Conservation (phyloP, 768 basidiomycete genomes). For the Rhizopogon sp. region DNA sequence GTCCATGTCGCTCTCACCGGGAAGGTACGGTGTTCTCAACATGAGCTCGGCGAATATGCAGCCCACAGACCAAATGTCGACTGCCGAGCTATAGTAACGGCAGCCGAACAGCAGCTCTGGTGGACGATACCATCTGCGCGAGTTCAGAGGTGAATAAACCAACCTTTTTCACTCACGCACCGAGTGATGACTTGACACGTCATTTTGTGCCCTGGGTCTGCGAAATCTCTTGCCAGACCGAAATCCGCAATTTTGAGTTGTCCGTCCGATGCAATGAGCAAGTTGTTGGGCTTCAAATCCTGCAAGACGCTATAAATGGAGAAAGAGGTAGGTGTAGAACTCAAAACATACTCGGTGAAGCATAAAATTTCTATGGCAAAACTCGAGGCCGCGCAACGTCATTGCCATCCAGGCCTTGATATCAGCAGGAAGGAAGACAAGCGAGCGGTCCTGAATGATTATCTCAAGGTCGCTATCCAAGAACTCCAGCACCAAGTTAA, state of each 20-base stretch:
- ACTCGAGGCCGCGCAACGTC: slow-evolving; percentile 97
- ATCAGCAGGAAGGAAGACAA: slow-evolving; percentile 92
- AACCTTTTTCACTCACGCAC: slow-evolving; percentile 38
- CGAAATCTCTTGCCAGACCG: slow-evolving; percentile 94
- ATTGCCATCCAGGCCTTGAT: slow-evolving; percentile 99
- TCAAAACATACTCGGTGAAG: slow-evolving; percentile 75
- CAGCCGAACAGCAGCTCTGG: slow-evolving; percentile 92
- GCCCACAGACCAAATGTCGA: slow-evolving; percentile 97
- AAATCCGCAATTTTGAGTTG: slow-evolving; percentile 98
- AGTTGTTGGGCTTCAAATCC: slow-evolving; percentile 99
- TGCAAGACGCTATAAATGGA: slow-evolving; percentile 25
- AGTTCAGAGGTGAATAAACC: neutral
- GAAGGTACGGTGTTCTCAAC: slow-evolving; percentile 91
- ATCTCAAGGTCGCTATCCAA: slow-evolving; percentile 95
- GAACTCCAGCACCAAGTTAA: slow-evolving; percentile 97
- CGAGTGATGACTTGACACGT: slow-evolving; percentile 97
- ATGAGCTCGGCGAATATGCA: slow-evolving; percentile 98
- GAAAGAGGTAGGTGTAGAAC: neutral
- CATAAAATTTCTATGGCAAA: slow-evolving; percentile 92
- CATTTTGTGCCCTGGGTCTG: slow-evolving; percentile 95
- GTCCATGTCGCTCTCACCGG: slow-evolving; percentile 95
- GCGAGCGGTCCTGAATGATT: slow-evolving; percentile 88
- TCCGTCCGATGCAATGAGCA: slow-evolving; percentile 87
- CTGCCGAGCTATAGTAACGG: slow-evolving; percentile 85
- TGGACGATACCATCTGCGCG: slow-evolving; percentile 91